Evolutionary conservation across 2,329 filamentous ascomycete species (phyloP), one percentile per base, ranked within the genome.

Genomic region (Fusarium staphyleae): DNA sequence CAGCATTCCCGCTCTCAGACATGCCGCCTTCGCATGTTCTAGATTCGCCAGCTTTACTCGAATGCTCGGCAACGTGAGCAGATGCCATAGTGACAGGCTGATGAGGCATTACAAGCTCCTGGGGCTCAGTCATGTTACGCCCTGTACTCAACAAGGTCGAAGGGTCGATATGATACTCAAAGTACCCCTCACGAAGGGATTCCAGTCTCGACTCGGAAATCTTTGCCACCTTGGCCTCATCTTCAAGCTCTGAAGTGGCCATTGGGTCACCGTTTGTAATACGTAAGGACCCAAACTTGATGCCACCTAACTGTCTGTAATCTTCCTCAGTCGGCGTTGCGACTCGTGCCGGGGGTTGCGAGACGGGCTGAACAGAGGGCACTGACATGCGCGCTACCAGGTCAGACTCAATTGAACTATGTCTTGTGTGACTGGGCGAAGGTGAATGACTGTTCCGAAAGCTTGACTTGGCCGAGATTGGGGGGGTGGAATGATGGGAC

Each of bases 271-370:
- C 85, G 68, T 88, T 88, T 16, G 77, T 86, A 49, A 88, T 87
- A 29, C 83, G 80, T 42, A 88, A 65, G 2, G 83, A 83, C 2
- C 86, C 86, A 46, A 86, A 79, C 66, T 85, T 85, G 66, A 86
- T 87, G 10, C 78, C 82, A 3, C 85, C 85, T 26, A 84, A 79
- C 37, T 86, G 83, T 53, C 77, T 77, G 62, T 87, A 87, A n/a
- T 82, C 78, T 22, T 75, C 69, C 18, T 86, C 84, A 33, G 74
- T 79, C 0, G 85, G 74, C 8, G 74, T 75, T 12, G 66, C 62
- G 7, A 67, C 68, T 29, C 72, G 64, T 16, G 69, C 66, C 26
- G 52, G 43, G 19, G 52, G 47, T 13, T 66, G 48, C 37, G 45
- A 51, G 39, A 28, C 55, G 18, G 34, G 49, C 42, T 44, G 63